Evolutionary conservation across 306 rosid species (phyloP), one percentile per base, ranked within the genome.

Genomic region (Cucumis melo): DNA sequence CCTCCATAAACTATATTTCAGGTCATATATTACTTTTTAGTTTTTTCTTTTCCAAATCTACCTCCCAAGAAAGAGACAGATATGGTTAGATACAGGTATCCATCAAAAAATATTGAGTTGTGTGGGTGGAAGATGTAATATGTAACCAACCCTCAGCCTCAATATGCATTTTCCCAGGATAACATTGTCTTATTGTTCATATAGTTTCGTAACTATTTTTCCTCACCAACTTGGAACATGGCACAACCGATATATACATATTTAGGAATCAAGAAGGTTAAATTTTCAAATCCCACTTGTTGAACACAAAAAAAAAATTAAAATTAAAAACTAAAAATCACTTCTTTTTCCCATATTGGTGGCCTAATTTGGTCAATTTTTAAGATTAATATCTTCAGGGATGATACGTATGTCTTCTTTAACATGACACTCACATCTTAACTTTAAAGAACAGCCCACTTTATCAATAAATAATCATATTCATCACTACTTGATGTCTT

Each of bases 121-220:
- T 32, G 75, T 53, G 19, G 77, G 61, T 73, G 77, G 70, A 68
- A 24, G 81, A 78, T 70, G 81, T n/a, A 70, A 57, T 70, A 70
- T 70, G n/a, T 23, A 44, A 70, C 75, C 57, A 70, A 48, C 75
- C 50, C 75, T 70, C 8, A 48, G 39, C 75, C 57, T 41, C 23
- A n/a, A 10, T 21, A 67, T 41, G 34, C 19, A 42, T 21, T 41
- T 67, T 67, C 74, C 8, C 55, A 20, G 12, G 55, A 68, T 42
- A 68, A 41, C 17, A 20, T 42, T 68, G 9, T 2, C 17, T 23
- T 23, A 44, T 7, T 44, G 23, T 44, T 67, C 20, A 39, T 19
- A 17, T 20, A 10, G 51, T 65, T 41, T 17, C 9, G 8, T 41
- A 21, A 10, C 36, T 46, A 6, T 14, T 4, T 67, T 67, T 24